A percentile compares a stretch with the other conserved stretches of the same genome.
Evolutionary conservation across 306 rosid species (phyloP).

Genomic region (Malus domestica): ASM211411v1 NC_041804.1:4928001-4928500

Average conservation of each 20-base stretch:
- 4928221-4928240: background rate
- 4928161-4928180: background rate
- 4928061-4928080: background rate
- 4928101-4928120: background rate
- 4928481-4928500: no score
- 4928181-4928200: slow-evolving; percentile 13
- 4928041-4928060: background rate
- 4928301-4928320: slow-evolving; percentile 17
- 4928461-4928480: background rate
- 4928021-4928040: background rate
- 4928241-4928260: slow-evolving; percentile 20
- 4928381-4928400: background rate
- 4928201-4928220: slow-evolving; percentile 37
- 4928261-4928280: slow-evolving; percentile 12
- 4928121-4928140: background rate
- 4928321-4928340: slow-evolving; percentile 11
- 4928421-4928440: background rate
- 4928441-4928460: rapidly evolving
- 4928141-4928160: background rate
- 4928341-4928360: background rate
- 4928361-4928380: background rate
- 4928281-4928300: slow-evolving; percentile 14
- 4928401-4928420: background rate
- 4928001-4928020: background rate
- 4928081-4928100: background rate